These are phyloP conservation scores for Plasmodium vinckei DNA, from an alignment of 169 alveolate species.

Conservation along the genomic window DNA sequence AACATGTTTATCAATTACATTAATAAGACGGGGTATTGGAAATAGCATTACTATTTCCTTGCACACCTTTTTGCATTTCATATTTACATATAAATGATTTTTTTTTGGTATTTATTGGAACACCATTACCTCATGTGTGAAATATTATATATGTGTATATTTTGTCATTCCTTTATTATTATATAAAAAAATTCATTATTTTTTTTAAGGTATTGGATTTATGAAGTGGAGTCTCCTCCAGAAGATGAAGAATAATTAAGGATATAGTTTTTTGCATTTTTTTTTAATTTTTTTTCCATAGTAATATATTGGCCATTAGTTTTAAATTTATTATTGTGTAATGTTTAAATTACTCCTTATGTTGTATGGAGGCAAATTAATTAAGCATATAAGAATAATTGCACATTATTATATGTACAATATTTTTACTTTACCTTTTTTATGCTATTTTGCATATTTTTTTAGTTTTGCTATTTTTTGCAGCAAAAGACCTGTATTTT, in stretches of 20 bases:
- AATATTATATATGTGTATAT: too few relatives aligned
- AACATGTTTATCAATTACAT: too few relatives aligned
- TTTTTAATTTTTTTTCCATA: slow-evolving; percentile 2
- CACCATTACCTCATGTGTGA: too few relatives aligned
- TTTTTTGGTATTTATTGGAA: too few relatives aligned
- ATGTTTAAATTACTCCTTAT: not conserved
- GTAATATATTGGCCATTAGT: slow-evolving; percentile 5
- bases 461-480: not conserved
- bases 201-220: slow-evolving; percentile 88
- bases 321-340: not conserved
- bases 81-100: too few relatives aligned
- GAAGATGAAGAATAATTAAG: slow-evolving; percentile 76
- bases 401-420: slow-evolving; percentile 1
- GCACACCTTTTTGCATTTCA: too few relatives aligned
- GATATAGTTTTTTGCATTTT: not conserved
- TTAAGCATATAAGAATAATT: not conserved
- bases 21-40: too few relatives aligned
- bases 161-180: not conserved
- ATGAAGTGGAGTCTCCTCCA: slow-evolving; percentile 93
- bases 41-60: too few relatives aligned
- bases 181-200: not conserved
- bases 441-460: not conserved
- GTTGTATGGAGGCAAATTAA: not conserved
- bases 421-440: not conserved
- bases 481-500: not conserved